A percentile compares a stretch with the other conserved stretches of the same genome.
phyloP scores from a whole-genome alignment of 1,139 yeast species.

The Pichia cactophila region DNA sequence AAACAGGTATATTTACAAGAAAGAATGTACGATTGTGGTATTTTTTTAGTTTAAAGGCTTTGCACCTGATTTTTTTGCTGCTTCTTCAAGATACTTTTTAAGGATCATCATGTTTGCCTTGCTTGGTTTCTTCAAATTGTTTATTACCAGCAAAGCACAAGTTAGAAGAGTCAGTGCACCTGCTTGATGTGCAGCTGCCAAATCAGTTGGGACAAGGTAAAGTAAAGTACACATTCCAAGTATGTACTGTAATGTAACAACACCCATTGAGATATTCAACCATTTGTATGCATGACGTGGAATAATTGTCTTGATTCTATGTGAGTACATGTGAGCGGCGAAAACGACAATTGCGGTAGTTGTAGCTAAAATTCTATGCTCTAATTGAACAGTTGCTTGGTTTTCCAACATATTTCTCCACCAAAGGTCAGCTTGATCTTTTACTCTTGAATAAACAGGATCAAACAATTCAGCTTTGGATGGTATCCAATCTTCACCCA shows the following conservation, averaged over 20 bases:
- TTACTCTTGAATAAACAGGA: conserved; percentile 59
- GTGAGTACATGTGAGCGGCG: conserved; percentile 57
- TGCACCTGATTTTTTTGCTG: conserved; percentile 10
- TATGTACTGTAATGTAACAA: conserved; percentile 73
- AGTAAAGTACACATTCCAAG: conserved; percentile 81
- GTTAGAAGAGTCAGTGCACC: conserved; percentile 91
- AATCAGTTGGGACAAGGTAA: conserved; percentile 83
- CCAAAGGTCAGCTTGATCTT: conserved; percentile 64
- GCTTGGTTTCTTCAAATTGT: conserved; percentile 63
- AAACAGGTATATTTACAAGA: neutral
- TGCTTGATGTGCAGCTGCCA: conserved; percentile 96
- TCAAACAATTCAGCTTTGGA: conserved; percentile 67
- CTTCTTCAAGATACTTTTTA: conserved; percentile 20
- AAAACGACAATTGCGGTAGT: conserved; percentile 69
- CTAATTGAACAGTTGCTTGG: conserved; percentile 92
- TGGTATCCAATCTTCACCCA: conserved; percentile 83
- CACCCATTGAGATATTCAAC: conserved; percentile 67
- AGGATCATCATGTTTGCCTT: conserved; percentile 24
- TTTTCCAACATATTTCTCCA: conserved; percentile 94
- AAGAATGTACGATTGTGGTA: neutral
- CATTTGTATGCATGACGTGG: conserved; percentile 57
- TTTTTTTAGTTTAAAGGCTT: conserved; percentile 3
- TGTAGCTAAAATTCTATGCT: conserved; percentile 80
- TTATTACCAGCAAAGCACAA: conserved; percentile 59
- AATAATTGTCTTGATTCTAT: conserved; percentile 46